Base-by-base conservation (phyloP, 495 filamentous ascomycete genomes). In the Viridothelium virens region DNA sequence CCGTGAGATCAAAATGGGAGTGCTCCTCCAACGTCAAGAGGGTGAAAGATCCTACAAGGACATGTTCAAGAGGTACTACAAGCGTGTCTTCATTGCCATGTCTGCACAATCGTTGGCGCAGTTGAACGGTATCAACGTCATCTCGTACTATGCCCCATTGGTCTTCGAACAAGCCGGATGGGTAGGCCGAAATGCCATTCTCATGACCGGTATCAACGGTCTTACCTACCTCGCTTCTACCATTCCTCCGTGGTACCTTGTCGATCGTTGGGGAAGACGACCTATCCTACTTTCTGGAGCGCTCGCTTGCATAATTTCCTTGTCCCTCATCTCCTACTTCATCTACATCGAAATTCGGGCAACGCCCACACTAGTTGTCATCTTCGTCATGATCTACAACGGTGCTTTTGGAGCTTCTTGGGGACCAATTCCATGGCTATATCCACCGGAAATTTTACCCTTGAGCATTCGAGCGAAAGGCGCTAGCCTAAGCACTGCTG, bases 91-190 rank as follows among this genome's bases (percentile, higher is more conserved):
- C 73, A 97, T 98, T 77, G 94, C 94, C 76, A 98, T 98, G 95
- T 97, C 94, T 7, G 94, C 94, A 4, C 94, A 98, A 73, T 90
- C 89, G 1, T 83, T 98, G 63, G 95, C 94, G 18, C 94, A 98
- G 75, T 83, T 97, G 33, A 98, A 97, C 78, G 94, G 94, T 56
- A 98, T 98, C 77, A 98, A 98, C 78, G 95, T 98, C 69, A 98
- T 98, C 64, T 97, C 94, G 18, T 98, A 98, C 79, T 98, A 98
- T 70, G 93, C 95, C 0, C 95, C 95, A 2, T 83, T 93, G 34
- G 94, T 98, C 36, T 98, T 98, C 72, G 93, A 97, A 77, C 90
- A 91, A 36, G 94, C 95, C 39, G 92, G 94, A 18, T 98, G 94
- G 95, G 72, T 81, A 47, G 94, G 94, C 50, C 91, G 92, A 38